phyloP scores from a whole-genome alignment of 2,329 filamentous ascomycete genomes.

The Pseudocercospora crystallina region DNA sequence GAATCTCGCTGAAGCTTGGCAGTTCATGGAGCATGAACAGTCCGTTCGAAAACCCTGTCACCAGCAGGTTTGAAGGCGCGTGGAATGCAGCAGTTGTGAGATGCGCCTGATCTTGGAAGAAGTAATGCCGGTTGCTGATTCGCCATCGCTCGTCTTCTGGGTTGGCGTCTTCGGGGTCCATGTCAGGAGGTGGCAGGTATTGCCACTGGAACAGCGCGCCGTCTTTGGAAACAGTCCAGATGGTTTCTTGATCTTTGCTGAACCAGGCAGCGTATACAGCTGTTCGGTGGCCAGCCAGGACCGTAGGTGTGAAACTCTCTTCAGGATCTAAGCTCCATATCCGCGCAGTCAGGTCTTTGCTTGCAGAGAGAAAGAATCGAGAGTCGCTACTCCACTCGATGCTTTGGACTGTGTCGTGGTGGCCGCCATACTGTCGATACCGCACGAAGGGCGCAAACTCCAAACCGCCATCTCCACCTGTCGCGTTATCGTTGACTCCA shows the following conservation, averaged over 20 bases:
- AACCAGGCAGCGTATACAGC: conserved; percentile 95
- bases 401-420: conserved; percentile 81
- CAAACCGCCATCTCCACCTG: conserved; percentile 72
- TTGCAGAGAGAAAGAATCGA: conserved; percentile 87
- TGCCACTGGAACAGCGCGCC: conserved; percentile 95
- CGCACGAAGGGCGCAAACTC: conserved; percentile 94
- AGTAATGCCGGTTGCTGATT: conserved; percentile 87
- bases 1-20: conserved; percentile 92
- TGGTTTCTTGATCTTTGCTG: conserved; percentile 87
- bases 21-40: conserved; percentile 93
- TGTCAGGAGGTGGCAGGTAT: conserved; percentile 62
- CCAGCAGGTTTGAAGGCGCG: conserved; percentile 81
- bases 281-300: conserved; percentile 86
- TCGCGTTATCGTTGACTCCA: conserved; percentile 24
- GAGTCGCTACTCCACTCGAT: conserved; percentile 97
- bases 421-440: conserved; percentile 80
- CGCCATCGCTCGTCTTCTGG: conserved; percentile 79
- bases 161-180: conserved; percentile 52
- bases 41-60: conserved; percentile 93
- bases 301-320: conserved; percentile 85
- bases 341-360: conserved; percentile 86
- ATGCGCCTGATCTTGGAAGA: conserved; percentile 85
- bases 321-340: conserved; percentile 93
- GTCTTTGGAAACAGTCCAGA: conserved; percentile 95
- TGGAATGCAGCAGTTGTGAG: conserved; percentile 92